A percentile compares a stretch with the other conserved stretches of the same genome.
phyloP scores from a whole-genome alignment of 805 yeast species.

The Candida pseudofarinosa region DNA sequence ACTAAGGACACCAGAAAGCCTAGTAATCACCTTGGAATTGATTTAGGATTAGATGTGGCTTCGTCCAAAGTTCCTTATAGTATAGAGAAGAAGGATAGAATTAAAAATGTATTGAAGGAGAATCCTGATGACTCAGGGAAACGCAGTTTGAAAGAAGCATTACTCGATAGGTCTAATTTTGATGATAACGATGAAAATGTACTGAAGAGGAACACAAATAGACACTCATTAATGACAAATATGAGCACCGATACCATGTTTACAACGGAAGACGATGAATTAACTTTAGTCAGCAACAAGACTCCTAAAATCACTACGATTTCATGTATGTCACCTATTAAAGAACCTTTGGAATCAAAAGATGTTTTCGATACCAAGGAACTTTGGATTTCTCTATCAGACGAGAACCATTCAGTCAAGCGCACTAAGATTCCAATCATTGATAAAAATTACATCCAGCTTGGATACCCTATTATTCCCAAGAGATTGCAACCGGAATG shows the following conservation, averaged over 20 bases:
- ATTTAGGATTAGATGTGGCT: slow-evolving; percentile 25
- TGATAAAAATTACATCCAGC: slow-evolving; percentile 13
- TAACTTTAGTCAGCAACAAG: slow-evolving; percentile 11
- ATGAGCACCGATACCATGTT: not conserved
- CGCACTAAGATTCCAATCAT: slow-evolving; percentile 26
- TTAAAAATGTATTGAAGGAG: slow-evolving; percentile 10
- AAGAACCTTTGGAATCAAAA: not conserved
- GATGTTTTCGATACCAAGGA: not conserved
- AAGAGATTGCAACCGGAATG: slow-evolving; percentile 11
- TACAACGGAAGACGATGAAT: slow-evolving; percentile 11
- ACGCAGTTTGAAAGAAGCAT: slow-evolving; percentile 4
- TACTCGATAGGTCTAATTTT: not conserved
- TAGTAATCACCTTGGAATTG: slow-evolving; percentile 25
- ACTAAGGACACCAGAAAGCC: slow-evolving; percentile 1
- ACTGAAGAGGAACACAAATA: not conserved
- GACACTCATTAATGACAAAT: not conserved
- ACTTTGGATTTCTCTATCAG: slow-evolving; percentile 1
- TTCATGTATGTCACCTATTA: not conserved
- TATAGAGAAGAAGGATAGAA: slow-evolving; percentile 26
- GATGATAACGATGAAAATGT: not conserved
- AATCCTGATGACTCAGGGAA: not conserved
- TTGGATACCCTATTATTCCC: slow-evolving; percentile 21
- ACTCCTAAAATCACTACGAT: slow-evolving; percentile 6
- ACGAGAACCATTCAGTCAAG: not conserved
- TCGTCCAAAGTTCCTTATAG: slow-evolving; percentile 29